Evolutionary conservation across 1,284 basidiomycete genomes (phyloP), one percentile per base, ranked within the genome.

Genomic region (Ceratobasidium sp.): DNA sequence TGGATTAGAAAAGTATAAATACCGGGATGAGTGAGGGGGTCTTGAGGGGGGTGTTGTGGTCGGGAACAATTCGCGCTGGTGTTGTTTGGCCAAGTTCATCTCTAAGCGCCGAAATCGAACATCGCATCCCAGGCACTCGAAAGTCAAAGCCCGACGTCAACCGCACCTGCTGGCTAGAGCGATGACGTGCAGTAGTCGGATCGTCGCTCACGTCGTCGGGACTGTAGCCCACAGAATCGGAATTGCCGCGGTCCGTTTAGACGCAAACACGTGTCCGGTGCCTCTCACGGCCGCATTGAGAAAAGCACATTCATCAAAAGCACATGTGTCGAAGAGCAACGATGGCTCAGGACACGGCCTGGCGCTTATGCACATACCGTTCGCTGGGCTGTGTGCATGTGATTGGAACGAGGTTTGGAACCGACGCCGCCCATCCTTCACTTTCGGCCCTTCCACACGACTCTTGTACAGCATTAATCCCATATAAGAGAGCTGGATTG

Each of bases 1-100:
- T 67, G 9, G 32, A 58, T 58, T 58, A 58, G 32, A 21, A 58
- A 58, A 39, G 23, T 58, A 58, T 58, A 58, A 58, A 58, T 58
- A 58, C 36, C 57, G 18, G 28, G 57, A 55, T 26, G 43, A 18
- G 36, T 39, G 36, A 39, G 50, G 21, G 9, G 6, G 48, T 39
- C 57, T 58, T 41, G 34, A 41, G 57, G 43, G 43, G 43, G 43
- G 18, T 45, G 57, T 58, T 58, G 57, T 58, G 32, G 57, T 58
- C 16, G 57, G 21, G 36, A 58, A 58, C 57, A 58, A 41, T 34
- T 21, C 57, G 32, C 18, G 57, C 34, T 18, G n/a, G 57, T 41
- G 57, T 58, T 39, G 34, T 39, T 58, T 58, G 57, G 57, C 23
- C 34, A 39, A 21, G 34, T 12, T 10, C 6, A 58, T 58, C 32